Conservation (phyloP, 495 filamentous ascomycete species). For the Daldinia caldariorum region DNA sequence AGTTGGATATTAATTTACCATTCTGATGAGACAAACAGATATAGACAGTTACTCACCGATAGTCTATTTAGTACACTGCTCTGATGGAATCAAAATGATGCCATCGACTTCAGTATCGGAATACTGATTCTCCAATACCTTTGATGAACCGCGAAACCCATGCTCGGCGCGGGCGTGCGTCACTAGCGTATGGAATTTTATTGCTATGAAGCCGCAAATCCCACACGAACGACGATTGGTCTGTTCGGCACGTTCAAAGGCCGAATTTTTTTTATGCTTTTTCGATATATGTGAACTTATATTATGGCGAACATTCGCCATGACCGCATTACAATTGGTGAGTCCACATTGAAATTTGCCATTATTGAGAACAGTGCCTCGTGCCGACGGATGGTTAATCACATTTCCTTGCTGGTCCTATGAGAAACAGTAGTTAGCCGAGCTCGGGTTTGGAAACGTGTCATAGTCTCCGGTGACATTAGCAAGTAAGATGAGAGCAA, state of each 20-base stretch:
- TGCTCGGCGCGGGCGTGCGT: neutral
- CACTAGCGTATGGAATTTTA: neutral
- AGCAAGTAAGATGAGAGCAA: neutral
- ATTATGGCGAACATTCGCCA: neutral
- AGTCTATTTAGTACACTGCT: neutral
- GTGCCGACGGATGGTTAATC: neutral
- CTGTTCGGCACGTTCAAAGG: neutral
- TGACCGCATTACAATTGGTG: neutral
- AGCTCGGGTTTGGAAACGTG: too few species aligned
- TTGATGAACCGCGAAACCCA: neutral
- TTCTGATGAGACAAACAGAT: neutral
- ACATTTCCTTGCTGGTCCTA: neutral
- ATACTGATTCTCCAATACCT: neutral
- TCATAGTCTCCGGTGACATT: neutral
- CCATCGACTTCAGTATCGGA: neutral
- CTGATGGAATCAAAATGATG: neutral
- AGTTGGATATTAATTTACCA: neutral
- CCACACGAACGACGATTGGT: neutral
- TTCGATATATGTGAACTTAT: neutral
- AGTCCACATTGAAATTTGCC: neutral
- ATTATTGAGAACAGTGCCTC: neutral
- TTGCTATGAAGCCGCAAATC: neutral
- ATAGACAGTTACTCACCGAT: neutral
- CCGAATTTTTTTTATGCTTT: neutral
- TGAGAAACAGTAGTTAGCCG: neutral